These are phyloP conservation scores for Serendipita sp. DNA, from an alignment of 768 basidiomycete genomes.

Conservation along the genomic window DNA sequence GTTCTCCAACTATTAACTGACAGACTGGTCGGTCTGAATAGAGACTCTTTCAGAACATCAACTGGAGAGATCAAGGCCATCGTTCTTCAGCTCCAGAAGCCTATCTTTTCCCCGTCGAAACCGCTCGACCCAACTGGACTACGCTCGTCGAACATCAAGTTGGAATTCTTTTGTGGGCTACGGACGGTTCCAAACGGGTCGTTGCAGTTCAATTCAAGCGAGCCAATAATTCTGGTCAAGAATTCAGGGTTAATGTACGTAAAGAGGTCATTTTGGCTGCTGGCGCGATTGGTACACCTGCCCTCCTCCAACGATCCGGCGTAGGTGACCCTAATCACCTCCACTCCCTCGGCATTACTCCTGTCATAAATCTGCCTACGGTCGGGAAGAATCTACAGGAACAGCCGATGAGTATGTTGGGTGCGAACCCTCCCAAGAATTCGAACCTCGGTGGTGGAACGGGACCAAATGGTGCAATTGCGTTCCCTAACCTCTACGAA, in stretches of 20 bases:
- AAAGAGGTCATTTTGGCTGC: slow-evolving; percentile 38
- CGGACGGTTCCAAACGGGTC: background rate
- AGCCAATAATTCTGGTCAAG: slow-evolving; percentile 21
- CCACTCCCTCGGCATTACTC: slow-evolving; percentile 28
- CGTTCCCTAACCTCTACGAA: slow-evolving; percentile 34
- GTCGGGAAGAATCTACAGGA: slow-evolving; percentile 36
- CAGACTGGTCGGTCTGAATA: background rate
- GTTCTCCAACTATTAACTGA: background rate
- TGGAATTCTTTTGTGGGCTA: background rate
- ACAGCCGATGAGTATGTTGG: slow-evolving; percentile 31
- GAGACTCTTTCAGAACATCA: slow-evolving; percentile 17
- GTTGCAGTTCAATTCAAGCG: slow-evolving; percentile 31
- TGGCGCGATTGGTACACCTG: slow-evolving; percentile 34
- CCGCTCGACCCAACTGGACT: slow-evolving; percentile 30
- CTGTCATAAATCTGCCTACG: slow-evolving; percentile 23
- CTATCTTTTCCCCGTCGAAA: slow-evolving; percentile 38
- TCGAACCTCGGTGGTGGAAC: slow-evolving; percentile 21
- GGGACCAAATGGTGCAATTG: slow-evolving; percentile 34
- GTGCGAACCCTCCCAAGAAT: slow-evolving; percentile 19
- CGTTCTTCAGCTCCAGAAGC: slow-evolving; percentile 39
- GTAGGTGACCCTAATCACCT: slow-evolving; percentile 36
- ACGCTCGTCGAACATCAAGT: slow-evolving; percentile 22
- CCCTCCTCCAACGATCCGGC: slow-evolving; percentile 37
- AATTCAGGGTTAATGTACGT: slow-evolving; percentile 27
- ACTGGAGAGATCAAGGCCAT: slow-evolving; percentile 32